These are phyloP conservation scores for Chrysosporium queenslandicum DNA, from an alignment of 2,329 filamentous ascomycete species.

Conservation along the genomic window DNA sequence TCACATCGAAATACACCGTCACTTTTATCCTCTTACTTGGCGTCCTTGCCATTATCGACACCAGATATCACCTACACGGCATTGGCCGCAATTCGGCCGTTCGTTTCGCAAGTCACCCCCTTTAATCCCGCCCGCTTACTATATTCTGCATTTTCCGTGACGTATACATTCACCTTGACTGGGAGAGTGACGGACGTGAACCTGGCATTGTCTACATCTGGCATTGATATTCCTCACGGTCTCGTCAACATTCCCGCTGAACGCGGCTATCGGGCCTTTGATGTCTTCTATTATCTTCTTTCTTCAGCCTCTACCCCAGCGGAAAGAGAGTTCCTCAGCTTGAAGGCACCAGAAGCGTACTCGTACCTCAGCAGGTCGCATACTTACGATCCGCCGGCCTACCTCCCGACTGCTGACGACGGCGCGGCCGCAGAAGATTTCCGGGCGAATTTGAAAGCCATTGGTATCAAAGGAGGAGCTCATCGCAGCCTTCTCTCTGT, in stretches of 20 bases:
- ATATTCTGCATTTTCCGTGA: constrained; percentile 69
- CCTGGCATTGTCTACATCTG: constrained; percentile 71
- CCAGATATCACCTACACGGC: constrained; percentile 67
- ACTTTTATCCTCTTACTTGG: constrained; percentile 68
- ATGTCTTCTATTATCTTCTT: constrained; percentile 94
- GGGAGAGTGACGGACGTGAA: constrained; percentile 68
- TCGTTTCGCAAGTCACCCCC: constrained; percentile 77
- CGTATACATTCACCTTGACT: constrained; percentile 68
- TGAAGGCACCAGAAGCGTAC: constrained; percentile 69
- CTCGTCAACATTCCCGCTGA: constrained; percentile 71
- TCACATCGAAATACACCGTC: constrained; percentile 84
- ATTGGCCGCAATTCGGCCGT: constrained; percentile 71
- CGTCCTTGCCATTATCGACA: constrained; percentile 67
- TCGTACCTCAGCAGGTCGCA: constrained; percentile 68
- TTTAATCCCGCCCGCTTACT: constrained; percentile 76
- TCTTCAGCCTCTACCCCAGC: constrained; percentile 82
- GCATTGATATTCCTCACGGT: constrained; percentile 73
- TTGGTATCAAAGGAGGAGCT: constrained; percentile 81
- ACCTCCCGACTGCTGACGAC: constrained; percentile 87
- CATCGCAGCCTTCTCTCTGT: constrained; percentile 77
- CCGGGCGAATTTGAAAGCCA: constrained; percentile 70
- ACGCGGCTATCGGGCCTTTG: constrained; percentile 79
- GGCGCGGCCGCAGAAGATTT: constrained; percentile 89
- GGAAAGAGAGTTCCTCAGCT: constrained; percentile 76
- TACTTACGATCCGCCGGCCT: constrained; percentile 76